Conservation (phyloP, 2,329 filamentous ascomycete genomes). For the Lizonia empirigonia region DNA sequence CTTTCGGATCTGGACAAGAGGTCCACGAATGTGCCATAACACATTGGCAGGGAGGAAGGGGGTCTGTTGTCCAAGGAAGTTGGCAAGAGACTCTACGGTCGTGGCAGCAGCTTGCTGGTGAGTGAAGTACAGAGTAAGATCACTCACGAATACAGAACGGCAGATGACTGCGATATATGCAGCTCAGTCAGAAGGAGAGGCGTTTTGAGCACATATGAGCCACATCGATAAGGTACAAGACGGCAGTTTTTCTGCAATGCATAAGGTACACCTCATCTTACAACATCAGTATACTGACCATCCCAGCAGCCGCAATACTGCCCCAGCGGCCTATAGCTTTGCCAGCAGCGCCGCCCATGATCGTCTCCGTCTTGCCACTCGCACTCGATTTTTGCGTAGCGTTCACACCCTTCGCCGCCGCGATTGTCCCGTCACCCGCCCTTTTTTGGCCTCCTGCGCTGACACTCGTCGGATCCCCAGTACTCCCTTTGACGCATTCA, state of each 20-base stretch:
- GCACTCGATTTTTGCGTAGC: background rate
- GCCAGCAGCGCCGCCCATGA: conserved; percentile 3
- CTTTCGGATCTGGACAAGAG: background rate
- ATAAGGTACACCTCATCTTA: background rate
- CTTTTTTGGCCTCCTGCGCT: conserved; percentile 41
- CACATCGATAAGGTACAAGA: background rate
- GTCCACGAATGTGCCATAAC: background rate
- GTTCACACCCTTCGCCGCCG: conserved; percentile 3
- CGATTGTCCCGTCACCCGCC: conserved; percentile 29
- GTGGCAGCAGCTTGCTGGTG: background rate
- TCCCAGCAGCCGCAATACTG: background rate
- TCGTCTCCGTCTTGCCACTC: background rate
- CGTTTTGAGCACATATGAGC: conserved; percentile 13
- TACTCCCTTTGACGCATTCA: conserved; percentile 40
- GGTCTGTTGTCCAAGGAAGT: background rate
- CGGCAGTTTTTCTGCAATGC: background rate
- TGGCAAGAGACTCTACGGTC: background rate
- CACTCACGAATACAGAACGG: background rate
- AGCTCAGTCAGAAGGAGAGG: background rate
- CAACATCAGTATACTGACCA: conserved; percentile 4
- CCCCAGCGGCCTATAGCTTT: background rate
- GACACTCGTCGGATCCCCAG: conserved; percentile 35
- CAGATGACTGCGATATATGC: background rate
- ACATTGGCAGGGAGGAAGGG: background rate
- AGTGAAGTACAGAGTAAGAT: background rate